A percentile compares a stretch with the other conserved stretches of the same genome.
phyloP scores from a whole-genome alignment of 441 rosid genomes.

The Melastoma candidum region DNA sequence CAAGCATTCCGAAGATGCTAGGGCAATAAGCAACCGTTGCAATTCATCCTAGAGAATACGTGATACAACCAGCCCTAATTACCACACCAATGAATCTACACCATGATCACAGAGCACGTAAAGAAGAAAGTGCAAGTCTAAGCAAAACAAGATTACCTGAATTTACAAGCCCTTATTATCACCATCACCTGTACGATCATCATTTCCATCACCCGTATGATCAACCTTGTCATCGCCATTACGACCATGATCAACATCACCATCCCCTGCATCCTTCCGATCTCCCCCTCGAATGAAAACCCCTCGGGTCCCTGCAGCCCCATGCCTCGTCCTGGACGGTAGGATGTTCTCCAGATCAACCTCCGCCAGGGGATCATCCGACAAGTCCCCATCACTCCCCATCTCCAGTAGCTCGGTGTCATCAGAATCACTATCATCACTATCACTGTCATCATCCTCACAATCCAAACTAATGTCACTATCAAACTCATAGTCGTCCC shows the following conservation, averaged over 20 bases:
- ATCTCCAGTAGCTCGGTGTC: constrained; percentile 14
- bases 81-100: too few relatives aligned
- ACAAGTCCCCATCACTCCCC: constrained; percentile 48
- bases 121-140: too few relatives aligned
- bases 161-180: too few relatives aligned
- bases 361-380: constrained; percentile 91
- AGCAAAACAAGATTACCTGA: too few relatives aligned
- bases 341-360: constrained; percentile 87
- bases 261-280: constrained; percentile 14
- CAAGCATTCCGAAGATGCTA: too few relatives aligned
- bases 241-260: constrained; percentile 32
- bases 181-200: too few relatives aligned
- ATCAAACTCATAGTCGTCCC: constrained; percentile 24
- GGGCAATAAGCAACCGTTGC: too few relatives aligned
- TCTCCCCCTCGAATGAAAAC: constrained; percentile 28
- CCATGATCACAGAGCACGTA: too few relatives aligned
- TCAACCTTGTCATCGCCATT: too few relatives aligned
- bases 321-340: constrained; percentile 69
- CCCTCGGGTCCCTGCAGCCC: constrained; percentile 34
- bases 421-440: constrained; percentile 28
- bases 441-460: constrained; percentile 30
- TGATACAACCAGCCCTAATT: too few relatives aligned
- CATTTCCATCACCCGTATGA: too few relatives aligned
- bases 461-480: constrained; percentile 24
- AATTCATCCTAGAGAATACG: too few relatives aligned